Evolutionary conservation across 768 basidiomycete genomes (phyloP), one percentile per base, ranked within the genome.

Genomic region (Leucogyrophana mollusca): DNA sequence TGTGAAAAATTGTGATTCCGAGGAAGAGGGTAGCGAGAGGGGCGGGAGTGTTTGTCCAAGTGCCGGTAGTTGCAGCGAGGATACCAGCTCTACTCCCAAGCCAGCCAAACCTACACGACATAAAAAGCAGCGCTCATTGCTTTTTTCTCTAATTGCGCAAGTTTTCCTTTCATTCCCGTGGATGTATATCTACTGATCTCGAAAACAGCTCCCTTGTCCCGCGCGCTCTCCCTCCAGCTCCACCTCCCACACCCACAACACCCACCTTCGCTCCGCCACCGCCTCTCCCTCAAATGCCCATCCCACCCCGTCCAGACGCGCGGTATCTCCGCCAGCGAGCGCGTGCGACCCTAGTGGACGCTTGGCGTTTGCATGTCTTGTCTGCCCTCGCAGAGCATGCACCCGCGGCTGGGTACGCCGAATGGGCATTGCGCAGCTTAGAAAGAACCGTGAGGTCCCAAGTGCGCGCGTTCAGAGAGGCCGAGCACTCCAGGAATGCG

Each of bases 141-240:
- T 87, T 39, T 85, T 83, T 76, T 77, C 83, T 6, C 67, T 90
- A 33, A 79, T 88, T 48, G 76, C 81, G 75, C 84, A 67, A 42
- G 74, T 49, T 52, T 55, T 44, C 46, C 14, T 40, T 37, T 13
- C 16, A 11, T 36, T 3, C 32, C 23, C 24, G 20, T 35, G 61
- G 34, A 49, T 40, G 6, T 46, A 16, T 34, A 33, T 24, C 0
- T 40, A 10, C 1, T 37, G 36, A 21, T n/a, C 20, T 51, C 27
- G 13, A 7, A 6, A 7, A 30, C 13, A 47, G 27, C 34, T 53
- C 53, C 42, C 65, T 64, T 37, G 67, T 62, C 7, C 58, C 56
- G 40, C 47, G 59, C 3, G 58, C 61, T 22, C 65, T 57, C 34
- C 62, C 54, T 11, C 65, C 67, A 11, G 57, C 62, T n/a, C 54